These are phyloP conservation scores for Raphidocelis subcapitata DNA, from an alignment of 139 green algal genomes.

Conservation along the genomic window DNA sequence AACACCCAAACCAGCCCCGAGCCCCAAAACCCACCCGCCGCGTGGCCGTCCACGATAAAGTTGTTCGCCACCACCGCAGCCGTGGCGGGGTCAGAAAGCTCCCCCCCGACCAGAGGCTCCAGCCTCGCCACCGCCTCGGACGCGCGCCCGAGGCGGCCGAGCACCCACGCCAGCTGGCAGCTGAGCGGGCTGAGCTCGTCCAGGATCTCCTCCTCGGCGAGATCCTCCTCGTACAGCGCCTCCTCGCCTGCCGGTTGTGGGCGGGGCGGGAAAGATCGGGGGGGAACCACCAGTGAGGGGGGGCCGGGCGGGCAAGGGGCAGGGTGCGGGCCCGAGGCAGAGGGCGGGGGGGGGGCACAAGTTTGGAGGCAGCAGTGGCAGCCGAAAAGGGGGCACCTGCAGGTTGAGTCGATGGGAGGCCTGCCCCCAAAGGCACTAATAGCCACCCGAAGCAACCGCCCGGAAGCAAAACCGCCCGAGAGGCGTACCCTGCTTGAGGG, in stretches of 20 bases:
- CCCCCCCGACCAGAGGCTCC: constrained; percentile 23
- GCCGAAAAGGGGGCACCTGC: no score
- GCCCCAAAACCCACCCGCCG: constrained; percentile 11
- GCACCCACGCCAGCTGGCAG: constrained; percentile 80
- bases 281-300: no score
- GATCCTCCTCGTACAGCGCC: constrained; percentile 84
- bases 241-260: constrained; percentile 66
- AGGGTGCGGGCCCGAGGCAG: no score
- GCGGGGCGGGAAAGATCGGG: no score
- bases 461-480: no score
- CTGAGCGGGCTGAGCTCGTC: constrained; percentile 81
- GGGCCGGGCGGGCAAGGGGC: no score
- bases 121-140: constrained; percentile 46
- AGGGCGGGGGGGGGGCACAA: no score
- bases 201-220: constrained; percentile 81
- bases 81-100: constrained; percentile 47
- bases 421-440: no score
- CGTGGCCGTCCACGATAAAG: constrained; percentile 13
- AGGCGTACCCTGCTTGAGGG: constrained; percentile 70
- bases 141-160: constrained; percentile 36
- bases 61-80: constrained; percentile 74
- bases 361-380: no score
- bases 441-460: no score
- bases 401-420: no score
- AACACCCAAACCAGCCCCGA: no score